A percentile compares a stretch with the other conserved stretches of the same genome.
These are phyloP conservation scores for Hypoxylon sp. DNA, from an alignment of 2,329 filamentous ascomycete species.

Conservation along the genomic window DNA sequence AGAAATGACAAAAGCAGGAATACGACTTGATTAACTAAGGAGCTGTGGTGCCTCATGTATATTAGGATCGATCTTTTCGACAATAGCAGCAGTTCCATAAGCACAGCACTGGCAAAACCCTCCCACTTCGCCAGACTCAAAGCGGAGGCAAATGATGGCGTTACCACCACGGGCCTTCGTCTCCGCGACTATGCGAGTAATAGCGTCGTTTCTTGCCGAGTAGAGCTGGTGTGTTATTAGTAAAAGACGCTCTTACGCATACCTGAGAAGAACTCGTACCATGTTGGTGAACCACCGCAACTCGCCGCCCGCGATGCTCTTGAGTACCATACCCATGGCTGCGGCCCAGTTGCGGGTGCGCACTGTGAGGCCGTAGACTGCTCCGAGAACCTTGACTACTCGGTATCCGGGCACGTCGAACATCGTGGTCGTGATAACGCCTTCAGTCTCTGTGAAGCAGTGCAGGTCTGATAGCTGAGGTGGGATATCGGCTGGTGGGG, in stretches of 20 bases:
- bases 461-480: constrained; percentile 62
- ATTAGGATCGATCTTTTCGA: constrained; percentile 65
- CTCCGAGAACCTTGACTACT: constrained; percentile 68
- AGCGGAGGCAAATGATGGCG: constrained; percentile 70
- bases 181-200: constrained; percentile 67
- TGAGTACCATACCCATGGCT: constrained; percentile 67
- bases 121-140: constrained; percentile 68
- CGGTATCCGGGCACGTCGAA: constrained; percentile 73
- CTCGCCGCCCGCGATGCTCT: constrained; percentile 70
- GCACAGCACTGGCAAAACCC: constrained; percentile 71
- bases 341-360: constrained; percentile 71
- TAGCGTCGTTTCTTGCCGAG: constrained; percentile 69
- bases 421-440: constrained; percentile 73
- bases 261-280: constrained; percentile 49
- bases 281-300: constrained; percentile 70
- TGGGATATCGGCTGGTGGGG: constrained; percentile 54
- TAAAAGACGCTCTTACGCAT: background rate
- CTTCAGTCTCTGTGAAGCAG: constrained; percentile 73
- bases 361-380: constrained; percentile 69
- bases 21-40: background rate
- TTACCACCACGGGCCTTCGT: constrained; percentile 70
- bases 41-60: constrained; percentile 44
- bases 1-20: background rate
- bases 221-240: constrained; percentile 58
- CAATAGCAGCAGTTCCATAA: constrained; percentile 70